Evolutionary conservation across 1,284 basidiomycete genomes (phyloP).

Genomic region (Cryptococcus jaspeensis): DNA sequence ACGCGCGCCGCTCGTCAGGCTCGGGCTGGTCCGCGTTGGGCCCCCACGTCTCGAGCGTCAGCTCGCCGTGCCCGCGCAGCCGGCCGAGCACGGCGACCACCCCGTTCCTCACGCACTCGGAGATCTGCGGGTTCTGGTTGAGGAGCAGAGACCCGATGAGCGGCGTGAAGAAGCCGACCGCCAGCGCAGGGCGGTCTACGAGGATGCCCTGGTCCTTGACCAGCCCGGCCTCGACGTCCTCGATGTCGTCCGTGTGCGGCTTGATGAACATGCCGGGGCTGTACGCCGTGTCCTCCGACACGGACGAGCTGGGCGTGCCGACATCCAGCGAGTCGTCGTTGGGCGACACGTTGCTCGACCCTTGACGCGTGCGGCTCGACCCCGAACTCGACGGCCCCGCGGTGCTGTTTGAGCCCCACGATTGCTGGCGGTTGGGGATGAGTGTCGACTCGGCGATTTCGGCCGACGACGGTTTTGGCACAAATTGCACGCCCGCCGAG

Average conservation of each 20-base stretch:
- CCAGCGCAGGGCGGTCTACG: conserved; percentile 57
- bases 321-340: conserved; percentile 6
- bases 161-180: conserved; percentile 84
- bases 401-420: conserved; percentile 12
- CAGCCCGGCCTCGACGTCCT: conserved; percentile 11
- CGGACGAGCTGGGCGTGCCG: conserved; percentile 21
- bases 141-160: conserved; percentile 85
- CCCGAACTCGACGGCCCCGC: conserved; percentile 17
- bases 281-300: conserved; percentile 20
- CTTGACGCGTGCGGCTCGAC: conserved; percentile 15
- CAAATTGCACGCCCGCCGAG: conserved; percentile 37
- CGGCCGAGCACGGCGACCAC: conserved; percentile 73
- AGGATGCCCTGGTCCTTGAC: conserved; percentile 20
- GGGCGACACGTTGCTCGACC: conserved; percentile 3
- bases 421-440: conserved; percentile 6
- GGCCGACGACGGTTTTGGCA: conserved; percentile 25
- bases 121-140: conserved; percentile 71
- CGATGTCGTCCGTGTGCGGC: conserved; percentile 19
- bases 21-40: conserved; percentile 14
- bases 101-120: conserved; percentile 66
- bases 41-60: conserved; percentile 41
- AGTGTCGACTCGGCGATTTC: conserved; percentile 11
- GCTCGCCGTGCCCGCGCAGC: conserved; percentile 34
- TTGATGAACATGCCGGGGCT: conserved; percentile 23
- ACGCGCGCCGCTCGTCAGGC: conserved; percentile 32